Conservation (phyloP, 441 rosid genomes). For the Eruca vesicaria region DNA sequence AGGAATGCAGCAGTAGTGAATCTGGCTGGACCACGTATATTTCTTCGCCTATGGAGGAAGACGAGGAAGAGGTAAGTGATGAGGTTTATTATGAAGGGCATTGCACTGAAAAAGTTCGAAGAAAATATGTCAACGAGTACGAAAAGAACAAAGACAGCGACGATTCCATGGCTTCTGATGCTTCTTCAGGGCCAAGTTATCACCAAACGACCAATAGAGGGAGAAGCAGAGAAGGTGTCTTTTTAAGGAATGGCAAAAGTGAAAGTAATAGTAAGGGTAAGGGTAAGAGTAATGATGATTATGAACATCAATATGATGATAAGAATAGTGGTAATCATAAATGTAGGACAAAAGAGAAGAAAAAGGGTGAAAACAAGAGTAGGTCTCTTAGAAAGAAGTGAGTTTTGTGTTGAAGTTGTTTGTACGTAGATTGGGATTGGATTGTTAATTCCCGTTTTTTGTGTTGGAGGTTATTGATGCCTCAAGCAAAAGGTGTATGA, state of each 20-base stretch:
- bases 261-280: constrained; percentile 10
- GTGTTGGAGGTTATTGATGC: too few species aligned
- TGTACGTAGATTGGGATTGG: constrained; percentile 3
- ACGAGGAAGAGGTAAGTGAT: constrained; percentile 37
- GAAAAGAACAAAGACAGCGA: constrained; percentile 53
- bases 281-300: not conserved
- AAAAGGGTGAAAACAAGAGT: not conserved
- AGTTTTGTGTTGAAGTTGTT: not conserved
- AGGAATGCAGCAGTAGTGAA: constrained; percentile 86
- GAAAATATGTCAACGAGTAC: constrained; percentile 26
- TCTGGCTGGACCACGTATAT: constrained; percentile 89
- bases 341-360: constrained; percentile 18
- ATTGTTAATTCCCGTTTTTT: not conserved
- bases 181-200: constrained; percentile 63
- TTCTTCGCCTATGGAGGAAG: constrained; percentile 64
- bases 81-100: constrained; percentile 12
- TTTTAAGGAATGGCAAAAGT: constrained; percentile 12
- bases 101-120: not conserved
- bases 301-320: not conserved
- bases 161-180: constrained; percentile 86
- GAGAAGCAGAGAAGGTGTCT: constrained; percentile 11
- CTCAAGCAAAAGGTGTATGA: constrained; percentile 1
- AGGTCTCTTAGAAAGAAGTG: constrained; percentile 11
- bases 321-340: constrained; percentile 6
- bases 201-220: constrained; percentile 27